phyloP scores from a whole-genome alignment of 352 stramenopile species.

The Globisporangium cystogenes region DNA sequence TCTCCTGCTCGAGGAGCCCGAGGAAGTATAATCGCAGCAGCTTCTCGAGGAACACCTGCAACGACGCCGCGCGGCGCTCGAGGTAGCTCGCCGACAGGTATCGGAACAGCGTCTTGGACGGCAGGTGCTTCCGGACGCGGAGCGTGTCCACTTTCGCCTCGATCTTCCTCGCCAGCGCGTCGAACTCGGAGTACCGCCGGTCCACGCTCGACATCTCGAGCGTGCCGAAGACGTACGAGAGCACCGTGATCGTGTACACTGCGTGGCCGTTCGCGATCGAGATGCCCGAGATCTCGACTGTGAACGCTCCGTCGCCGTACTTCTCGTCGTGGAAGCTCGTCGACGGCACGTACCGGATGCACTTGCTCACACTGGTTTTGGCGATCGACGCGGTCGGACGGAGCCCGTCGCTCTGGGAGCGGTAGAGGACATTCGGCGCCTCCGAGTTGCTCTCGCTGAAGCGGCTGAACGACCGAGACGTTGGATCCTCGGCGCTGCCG shows the following conservation, averaged over 20 bases:
- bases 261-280: conserved; percentile 37
- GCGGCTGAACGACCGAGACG: conserved; percentile 20
- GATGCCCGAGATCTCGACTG: conserved; percentile 60
- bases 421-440: conserved; percentile 7
- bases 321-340: conserved; percentile 38
- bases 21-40: conserved; percentile 49
- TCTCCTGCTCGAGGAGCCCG: conserved; percentile 61
- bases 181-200: conserved; percentile 70
- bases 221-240: conserved; percentile 36
- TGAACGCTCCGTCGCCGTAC: conserved; percentile 54
- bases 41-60: conserved; percentile 65
- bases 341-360: conserved; percentile 56
- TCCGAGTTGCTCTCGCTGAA: conserved; percentile 24
- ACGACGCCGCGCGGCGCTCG: conserved; percentile 42
- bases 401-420: conserved; percentile 14
- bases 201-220: conserved; percentile 43
- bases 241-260: conserved; percentile 59
- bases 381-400: conserved; percentile 7
- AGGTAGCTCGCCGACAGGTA: conserved; percentile 50
- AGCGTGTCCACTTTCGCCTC: conserved; percentile 53
- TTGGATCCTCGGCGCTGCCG: conserved; percentile 9
- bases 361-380: conserved; percentile 20
- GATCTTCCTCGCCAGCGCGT: conserved; percentile 40
- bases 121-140: conserved; percentile 41
- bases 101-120: conserved; percentile 69